A percentile compares a stretch with the other conserved stretches of the same genome.
Evolutionary conservation across 2,329 filamentous ascomycete genomes (phyloP).

Genomic region (Didymella exigua): DNA sequence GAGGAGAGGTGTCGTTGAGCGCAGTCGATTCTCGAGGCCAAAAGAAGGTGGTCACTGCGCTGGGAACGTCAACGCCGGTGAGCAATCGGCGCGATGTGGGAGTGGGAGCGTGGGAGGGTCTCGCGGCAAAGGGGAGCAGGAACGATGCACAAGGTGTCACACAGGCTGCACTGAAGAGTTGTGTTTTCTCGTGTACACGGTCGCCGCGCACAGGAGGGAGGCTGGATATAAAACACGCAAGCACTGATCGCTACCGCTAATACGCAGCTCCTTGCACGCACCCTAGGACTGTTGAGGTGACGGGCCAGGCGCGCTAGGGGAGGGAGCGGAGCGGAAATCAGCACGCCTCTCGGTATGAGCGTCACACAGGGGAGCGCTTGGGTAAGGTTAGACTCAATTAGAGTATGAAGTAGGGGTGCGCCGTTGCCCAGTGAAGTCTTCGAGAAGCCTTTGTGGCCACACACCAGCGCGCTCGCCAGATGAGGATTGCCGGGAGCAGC

Average conservation of each 20-base stretch:
- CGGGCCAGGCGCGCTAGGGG: slow-evolving; percentile 38
- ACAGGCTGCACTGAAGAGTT: slow-evolving; percentile 35
- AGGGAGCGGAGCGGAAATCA: slow-evolving; percentile 41
- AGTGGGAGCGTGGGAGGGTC: slow-evolving; percentile 26
- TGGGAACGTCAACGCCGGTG: slow-evolving; percentile 20
- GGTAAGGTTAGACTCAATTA: slow-evolving; percentile 1
- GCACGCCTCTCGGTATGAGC: slow-evolving; percentile 13
- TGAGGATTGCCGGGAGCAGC: slow-evolving; percentile 27
- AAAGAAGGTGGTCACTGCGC: slow-evolving; percentile 28
- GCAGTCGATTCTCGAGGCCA: slow-evolving; percentile 19
- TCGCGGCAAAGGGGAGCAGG: slow-evolving; percentile 23
- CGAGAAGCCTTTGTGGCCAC: slow-evolving; percentile 6
- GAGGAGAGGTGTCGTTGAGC: slow-evolving; percentile 22
- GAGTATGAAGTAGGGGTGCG: slow-evolving; percentile 17
- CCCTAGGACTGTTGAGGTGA: slow-evolving; percentile 32
- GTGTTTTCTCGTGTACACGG: slow-evolving; percentile 19
- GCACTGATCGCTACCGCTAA: not conserved
- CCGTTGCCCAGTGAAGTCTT: slow-evolving; percentile 20
- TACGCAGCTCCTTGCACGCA: not conserved
- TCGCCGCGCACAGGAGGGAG: slow-evolving; percentile 29
- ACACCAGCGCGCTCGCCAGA: slow-evolving; percentile 6
- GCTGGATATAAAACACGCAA: slow-evolving; percentile 31
- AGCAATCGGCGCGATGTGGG: slow-evolving; percentile 27
- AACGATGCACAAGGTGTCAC: slow-evolving; percentile 27
- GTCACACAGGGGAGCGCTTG: slow-evolving; percentile 25